phyloP scores from a whole-genome alignment of 2,329 filamentous ascomycete genomes.

The Aureobasidium sp. region DNA sequence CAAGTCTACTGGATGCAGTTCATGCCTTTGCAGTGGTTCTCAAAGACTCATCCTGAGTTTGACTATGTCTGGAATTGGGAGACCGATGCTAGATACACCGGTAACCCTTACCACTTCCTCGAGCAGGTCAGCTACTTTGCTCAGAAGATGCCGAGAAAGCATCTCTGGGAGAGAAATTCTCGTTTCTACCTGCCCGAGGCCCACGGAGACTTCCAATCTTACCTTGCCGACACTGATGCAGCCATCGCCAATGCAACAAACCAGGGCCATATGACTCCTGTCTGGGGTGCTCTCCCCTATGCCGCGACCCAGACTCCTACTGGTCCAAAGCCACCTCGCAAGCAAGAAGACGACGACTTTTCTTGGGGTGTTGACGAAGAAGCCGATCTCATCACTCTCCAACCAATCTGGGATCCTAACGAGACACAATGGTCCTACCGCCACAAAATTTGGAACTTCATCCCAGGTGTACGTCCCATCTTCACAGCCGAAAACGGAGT shows the following conservation, averaged over 20 bases:
- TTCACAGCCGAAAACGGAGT: constrained; percentile 85
- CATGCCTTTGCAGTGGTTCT: constrained; percentile 80
- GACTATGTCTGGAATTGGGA: constrained; percentile 90
- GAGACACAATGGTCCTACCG: constrained; percentile 79
- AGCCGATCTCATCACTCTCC: constrained; percentile 91
- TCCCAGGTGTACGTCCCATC: constrained; percentile 71
- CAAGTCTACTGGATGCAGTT: constrained; percentile 66
- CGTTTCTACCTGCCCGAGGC: constrained; percentile 61
- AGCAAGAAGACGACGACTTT: constrained; percentile 82
- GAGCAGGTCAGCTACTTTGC: constrained; percentile 66
- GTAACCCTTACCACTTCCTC: constrained; percentile 84
- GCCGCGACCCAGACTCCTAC: constrained; percentile 76
- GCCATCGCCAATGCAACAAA: constrained; percentile 44
- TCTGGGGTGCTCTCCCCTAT: constrained; percentile 89
- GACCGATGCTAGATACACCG: constrained; percentile 81
- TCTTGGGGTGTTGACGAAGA: constrained; percentile 91
- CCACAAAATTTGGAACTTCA: constrained; percentile 57
- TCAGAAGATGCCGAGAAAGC: constrained; percentile 60
- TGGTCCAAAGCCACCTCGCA: constrained; percentile 77
- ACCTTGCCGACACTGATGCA: constrained; percentile 47
- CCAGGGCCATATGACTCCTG: constrained; percentile 56
- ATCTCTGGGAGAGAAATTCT: constrained; percentile 65
- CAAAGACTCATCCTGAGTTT: constrained; percentile 79
- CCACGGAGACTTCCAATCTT: constrained; percentile 56
- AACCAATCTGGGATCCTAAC: constrained; percentile 91